Percentiles rank a stretch among this genome's conserved stretches.
phyloP scores from a whole-genome alignment of 192 early-diverging fungal genomes.

The Linnemannia schmuckeri region DNA sequence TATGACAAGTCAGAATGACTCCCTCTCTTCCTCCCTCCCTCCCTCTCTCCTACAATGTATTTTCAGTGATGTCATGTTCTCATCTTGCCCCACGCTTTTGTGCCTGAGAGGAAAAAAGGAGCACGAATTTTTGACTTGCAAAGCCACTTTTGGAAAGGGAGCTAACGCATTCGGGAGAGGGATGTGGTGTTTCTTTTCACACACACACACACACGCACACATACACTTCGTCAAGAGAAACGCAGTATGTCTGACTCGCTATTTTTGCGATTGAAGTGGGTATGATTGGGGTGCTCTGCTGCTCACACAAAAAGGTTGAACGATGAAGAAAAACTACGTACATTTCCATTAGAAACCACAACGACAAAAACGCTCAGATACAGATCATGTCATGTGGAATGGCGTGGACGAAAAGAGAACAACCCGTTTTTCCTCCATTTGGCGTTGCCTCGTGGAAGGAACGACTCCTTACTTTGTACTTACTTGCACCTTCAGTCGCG shows the following conservation, averaged over 20 bases:
- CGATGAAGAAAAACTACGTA: not conserved
- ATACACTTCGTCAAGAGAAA: not conserved
- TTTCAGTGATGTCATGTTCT: not conserved
- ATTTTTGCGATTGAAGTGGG: not conserved
- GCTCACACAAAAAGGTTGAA: not conserved
- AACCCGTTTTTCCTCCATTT: not conserved
- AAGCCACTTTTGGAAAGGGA: not conserved
- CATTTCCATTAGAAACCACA: not conserved
- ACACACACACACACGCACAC: not conserved
- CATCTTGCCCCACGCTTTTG: not conserved
- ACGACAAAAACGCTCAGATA: not conserved
- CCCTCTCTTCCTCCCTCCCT: not conserved
- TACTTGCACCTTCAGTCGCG: not conserved
- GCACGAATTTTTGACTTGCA: not conserved
- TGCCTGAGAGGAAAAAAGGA: not conserved
- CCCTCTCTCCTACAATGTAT: not conserved
- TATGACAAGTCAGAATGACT: not conserved
- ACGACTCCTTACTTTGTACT: not conserved
- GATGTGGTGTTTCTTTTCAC: too few relatives aligned
- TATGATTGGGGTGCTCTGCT: not conserved
- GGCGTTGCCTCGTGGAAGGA: not conserved
- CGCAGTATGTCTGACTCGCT: not conserved
- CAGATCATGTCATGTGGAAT: not conserved
- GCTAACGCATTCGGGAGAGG: not conserved
- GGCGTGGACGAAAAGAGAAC: not conserved